These are phyloP conservation scores for Ajuga chamaepitys DNA, from an alignment of 257 asterid genomes.

Conservation along the genomic window DNA sequence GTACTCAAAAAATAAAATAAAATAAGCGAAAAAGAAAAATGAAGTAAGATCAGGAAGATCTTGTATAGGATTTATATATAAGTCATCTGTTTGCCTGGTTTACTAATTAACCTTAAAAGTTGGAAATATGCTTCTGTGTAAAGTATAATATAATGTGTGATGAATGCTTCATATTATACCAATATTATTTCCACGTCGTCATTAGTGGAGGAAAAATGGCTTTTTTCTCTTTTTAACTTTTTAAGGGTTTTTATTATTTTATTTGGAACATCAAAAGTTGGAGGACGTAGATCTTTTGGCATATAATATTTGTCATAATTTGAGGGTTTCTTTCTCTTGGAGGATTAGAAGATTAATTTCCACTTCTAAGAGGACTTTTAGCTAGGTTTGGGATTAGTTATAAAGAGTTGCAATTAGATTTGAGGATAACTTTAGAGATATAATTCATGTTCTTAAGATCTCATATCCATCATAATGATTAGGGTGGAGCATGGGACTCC, in stretches of 20 bases:
- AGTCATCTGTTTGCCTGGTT: too few relatives aligned
- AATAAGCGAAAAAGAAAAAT: too few relatives aligned
- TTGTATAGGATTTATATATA: neutral
- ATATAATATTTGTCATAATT: neutral
- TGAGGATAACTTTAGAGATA: too few relatives aligned
- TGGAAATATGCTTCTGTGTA: slow-evolving; percentile 48
- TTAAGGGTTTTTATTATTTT: slow-evolving; percentile 8
- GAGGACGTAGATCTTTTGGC: slow-evolving; percentile 4
- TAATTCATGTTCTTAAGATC: too few relatives aligned
- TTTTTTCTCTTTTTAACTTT: slow-evolving; percentile 23
- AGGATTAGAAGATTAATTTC: neutral
- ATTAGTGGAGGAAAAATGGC: slow-evolving; percentile 39
- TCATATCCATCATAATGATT: too few relatives aligned
- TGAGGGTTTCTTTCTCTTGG: neutral
- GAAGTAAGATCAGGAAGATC: too few relatives aligned
- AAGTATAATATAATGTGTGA: slow-evolving; percentile 30
- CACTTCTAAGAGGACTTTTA: too few relatives aligned
- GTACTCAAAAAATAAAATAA: too few relatives aligned
- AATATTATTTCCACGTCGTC: slow-evolving; percentile 18
- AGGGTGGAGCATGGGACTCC: too few relatives aligned
- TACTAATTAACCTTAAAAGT: too few relatives aligned
- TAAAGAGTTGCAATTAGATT: neutral
- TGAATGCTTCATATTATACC: slow-evolving; percentile 17
- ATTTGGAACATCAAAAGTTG: slow-evolving; percentile 3
- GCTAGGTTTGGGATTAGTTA: neutral